Percentiles rank a stretch among this genome's conserved stretches.
These are phyloP conservation scores for Lathyrus sativus DNA, from an alignment of 306 rosid species.

Conservation along the genomic window DNA sequence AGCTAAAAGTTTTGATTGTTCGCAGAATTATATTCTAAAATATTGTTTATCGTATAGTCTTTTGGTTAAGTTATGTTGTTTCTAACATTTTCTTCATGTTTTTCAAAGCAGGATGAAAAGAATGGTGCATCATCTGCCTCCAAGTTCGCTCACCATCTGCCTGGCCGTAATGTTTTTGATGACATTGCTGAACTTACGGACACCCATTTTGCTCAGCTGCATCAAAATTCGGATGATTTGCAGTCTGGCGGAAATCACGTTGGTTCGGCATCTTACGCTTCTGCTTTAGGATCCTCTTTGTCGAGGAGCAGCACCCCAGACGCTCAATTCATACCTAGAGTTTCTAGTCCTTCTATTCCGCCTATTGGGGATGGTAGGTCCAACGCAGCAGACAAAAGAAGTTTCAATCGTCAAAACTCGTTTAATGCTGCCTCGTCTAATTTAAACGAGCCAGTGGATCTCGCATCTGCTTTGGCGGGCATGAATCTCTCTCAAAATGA, in stretches of 20 bases:
- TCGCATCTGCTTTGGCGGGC: slow-evolving; percentile 74
- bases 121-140: slow-evolving; percentile 52
- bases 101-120: slow-evolving; percentile 38
- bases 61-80: slow-evolving; percentile 5
- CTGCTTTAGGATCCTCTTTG: slow-evolving; percentile 79
- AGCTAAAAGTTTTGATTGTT: background rate
- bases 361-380: slow-evolving; percentile 92
- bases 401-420: slow-evolving; percentile 62
- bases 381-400: slow-evolving; percentile 60
- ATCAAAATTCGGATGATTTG: slow-evolving; percentile 60
- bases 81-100: slow-evolving; percentile 25
- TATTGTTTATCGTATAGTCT: background rate
- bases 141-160: slow-evolving; percentile 66
- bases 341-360: slow-evolving; percentile 88
- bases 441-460: slow-evolving; percentile 64
- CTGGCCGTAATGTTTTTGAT: slow-evolving; percentile 69
- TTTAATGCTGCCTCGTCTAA: slow-evolving; percentile 61
- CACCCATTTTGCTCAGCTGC: slow-evolving; percentile 56
- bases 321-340: slow-evolving; percentile 83
- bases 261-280: slow-evolving; percentile 77
- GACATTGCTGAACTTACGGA: slow-evolving; percentile 62
- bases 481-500: slow-evolving; percentile 74
- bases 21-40: slow-evolving; percentile 1
- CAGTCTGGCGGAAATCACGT: slow-evolving; percentile 60
- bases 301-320: slow-evolving; percentile 95